Percentiles rank a stretch among this genome's conserved stretches.
Evolutionary conservation across 164 flowering plant genomes (phyloP).

Genomic region (Nymphaea thermarum): DNA sequence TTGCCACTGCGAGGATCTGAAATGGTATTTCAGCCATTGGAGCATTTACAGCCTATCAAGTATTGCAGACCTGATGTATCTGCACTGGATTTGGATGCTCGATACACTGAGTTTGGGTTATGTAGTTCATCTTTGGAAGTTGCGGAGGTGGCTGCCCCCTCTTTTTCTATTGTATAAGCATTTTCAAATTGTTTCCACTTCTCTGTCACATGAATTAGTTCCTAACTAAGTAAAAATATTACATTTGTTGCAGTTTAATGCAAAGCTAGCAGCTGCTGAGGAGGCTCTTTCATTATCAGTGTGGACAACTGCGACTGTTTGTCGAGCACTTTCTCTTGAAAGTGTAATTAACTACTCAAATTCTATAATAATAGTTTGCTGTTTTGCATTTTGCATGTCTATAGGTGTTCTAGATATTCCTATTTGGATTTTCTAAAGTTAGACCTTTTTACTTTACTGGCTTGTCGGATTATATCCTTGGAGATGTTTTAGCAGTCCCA

Average conservation of each 20-base stretch:
- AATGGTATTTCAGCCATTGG: constrained; percentile 62
- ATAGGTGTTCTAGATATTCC: too few relatives aligned
- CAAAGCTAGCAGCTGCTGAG: constrained; percentile 71
- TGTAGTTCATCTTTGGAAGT: constrained; percentile 20
- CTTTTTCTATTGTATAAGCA: neutral
- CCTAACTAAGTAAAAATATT: neutral
- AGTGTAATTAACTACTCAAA: constrained; percentile 37
- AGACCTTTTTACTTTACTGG: too few relatives aligned
- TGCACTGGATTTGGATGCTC: constrained; percentile 34
- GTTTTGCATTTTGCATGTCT: neutral
- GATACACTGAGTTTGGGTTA: constrained; percentile 12
- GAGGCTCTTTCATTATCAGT: constrained; percentile 73
- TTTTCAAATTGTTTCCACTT: neutral
- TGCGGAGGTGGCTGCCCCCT: constrained; percentile 36
- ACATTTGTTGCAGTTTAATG: neutral
- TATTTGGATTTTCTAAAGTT: too few relatives aligned
- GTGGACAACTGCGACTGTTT: constrained; percentile 83
- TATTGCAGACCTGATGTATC: constrained; percentile 47
- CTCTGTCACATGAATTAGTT: neutral
- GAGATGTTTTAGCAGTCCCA: too few relatives aligned
- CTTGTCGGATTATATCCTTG: too few relatives aligned
- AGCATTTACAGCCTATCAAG: constrained; percentile 74
- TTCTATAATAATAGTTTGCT: neutral
- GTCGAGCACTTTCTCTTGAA: constrained; percentile 87
- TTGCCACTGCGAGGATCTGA: constrained; percentile 60